phyloP scores from a whole-genome alignment of 2,329 filamentous ascomycete species.

The Zymoseptoria pseudotritici region DNA sequence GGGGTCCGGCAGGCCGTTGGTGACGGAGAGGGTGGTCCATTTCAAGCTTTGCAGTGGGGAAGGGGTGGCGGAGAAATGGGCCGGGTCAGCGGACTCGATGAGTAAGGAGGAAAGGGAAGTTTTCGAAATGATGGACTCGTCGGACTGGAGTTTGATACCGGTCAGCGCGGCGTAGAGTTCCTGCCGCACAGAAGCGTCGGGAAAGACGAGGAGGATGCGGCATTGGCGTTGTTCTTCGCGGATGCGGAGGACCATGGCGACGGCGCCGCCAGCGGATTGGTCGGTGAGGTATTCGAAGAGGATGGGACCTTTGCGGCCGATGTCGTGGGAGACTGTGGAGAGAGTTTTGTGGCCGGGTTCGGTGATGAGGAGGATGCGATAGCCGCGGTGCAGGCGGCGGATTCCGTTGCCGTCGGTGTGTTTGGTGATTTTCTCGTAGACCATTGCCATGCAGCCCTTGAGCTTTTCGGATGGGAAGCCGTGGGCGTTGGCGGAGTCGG shows the following conservation, averaged over 20 bases:
- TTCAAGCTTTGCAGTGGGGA: constrained; percentile 37
- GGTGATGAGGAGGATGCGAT: constrained; percentile 70
- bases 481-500: constrained; percentile 63
- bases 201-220: constrained; percentile 70
- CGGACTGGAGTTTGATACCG: constrained; percentile 59
- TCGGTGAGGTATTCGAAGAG: constrained; percentile 65
- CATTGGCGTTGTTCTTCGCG: constrained; percentile 59
- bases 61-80: constrained; percentile 37
- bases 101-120: constrained; percentile 58
- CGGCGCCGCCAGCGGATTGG: constrained; percentile 54
- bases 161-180: constrained; percentile 66
- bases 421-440: constrained; percentile 66
- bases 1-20: constrained; percentile 59
- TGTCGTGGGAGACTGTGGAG: constrained; percentile 65
- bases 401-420: constrained; percentile 66
- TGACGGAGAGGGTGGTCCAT: constrained; percentile 63
- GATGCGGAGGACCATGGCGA: constrained; percentile 64
- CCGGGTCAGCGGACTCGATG: constrained; percentile 50
- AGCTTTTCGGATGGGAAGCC: constrained; percentile 71
- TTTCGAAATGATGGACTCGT: constrained; percentile 65
- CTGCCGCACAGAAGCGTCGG: constrained; percentile 62
- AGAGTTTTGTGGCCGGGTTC: constrained; percentile 69
- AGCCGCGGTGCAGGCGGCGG: constrained; percentile 69
- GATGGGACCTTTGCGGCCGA: constrained; percentile 59
- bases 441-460: constrained; percentile 60